Evolutionary conservation across 2,329 filamentous ascomycete genomes (phyloP), one percentile per base, ranked within the genome.

Genomic region (Colletotrichum somersetense): DNA sequence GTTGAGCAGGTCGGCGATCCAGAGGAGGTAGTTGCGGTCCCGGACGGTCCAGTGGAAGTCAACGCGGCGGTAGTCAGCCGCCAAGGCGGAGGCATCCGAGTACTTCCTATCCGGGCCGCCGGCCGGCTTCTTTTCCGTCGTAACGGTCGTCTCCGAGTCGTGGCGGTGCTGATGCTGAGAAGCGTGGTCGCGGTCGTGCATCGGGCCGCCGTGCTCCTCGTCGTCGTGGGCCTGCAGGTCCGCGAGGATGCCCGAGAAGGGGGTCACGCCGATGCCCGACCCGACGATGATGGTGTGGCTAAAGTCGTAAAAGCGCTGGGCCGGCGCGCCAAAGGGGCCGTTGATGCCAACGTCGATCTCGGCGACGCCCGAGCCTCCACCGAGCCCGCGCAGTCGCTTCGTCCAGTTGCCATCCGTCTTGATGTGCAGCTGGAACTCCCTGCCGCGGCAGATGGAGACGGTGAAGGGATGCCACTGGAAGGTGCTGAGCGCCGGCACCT

Each of bases 401-500:
- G 88, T 89, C 88, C 87, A 90, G 77, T 89, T 83, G 0, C 88
- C 88, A 57, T 89, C 87, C 3, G 85, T 86, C 76, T 89, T 89
- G 80, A 90, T 89, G 74, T 89, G 88, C 0, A 90, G 77, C 76
- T 85, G 84, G 79, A 90, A 83, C 42, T 84, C 81, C 35, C 85
- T 85, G 0, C 84, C 86, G 18, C 83, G 82, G 73, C 87, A 89
- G 2, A 85, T 85, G 0, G 88, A 89, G 0, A 90, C 85, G 0
- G 88, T 89, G 74, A 90, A 90, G 0, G 87, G 88, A 67, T 90
- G 88, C 88, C 88, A 90, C 74, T 89, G 87, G 69, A 87, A 89
- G 62, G 82, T 79, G 48, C 86, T 88, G 30, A 89, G 77, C 40
- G 80, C 73, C 0, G 87, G 88, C 0, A 89, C 85, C 74, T 89